Evolutionary conservation across 2,329 filamentous ascomycete species (phyloP), one percentile per base, ranked within the genome.

Genomic region (Xenosphaeropsis pyriputrescens): DNA sequence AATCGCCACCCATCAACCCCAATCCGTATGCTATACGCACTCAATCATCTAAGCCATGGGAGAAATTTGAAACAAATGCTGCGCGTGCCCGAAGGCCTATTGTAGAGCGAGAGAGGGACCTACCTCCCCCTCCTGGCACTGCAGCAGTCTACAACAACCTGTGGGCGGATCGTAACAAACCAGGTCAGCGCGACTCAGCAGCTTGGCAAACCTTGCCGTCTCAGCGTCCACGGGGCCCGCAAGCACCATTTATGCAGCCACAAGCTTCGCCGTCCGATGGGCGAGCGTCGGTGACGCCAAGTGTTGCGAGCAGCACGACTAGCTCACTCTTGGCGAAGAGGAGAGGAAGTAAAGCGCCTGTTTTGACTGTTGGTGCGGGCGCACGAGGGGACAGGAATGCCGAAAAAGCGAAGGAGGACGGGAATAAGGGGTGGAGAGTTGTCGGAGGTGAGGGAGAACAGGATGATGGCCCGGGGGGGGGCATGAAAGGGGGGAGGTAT

Each of bases 241-340:
- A 26, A 26, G 22, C 22, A 26, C 22, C 22, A 11, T 26, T 26
- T 9, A 26, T 26, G 22, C 22, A 26, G 12, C 8, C 22, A 11
- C 22, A 26, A 9, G 8, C 8, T 3, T 26, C 22, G 22, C 8
- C 8, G 4, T 26, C 22, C 12, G 22, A 26, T 26, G 22, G 22
- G 8, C 22, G 22, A 11, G 12, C 22, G 12, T 26, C 22, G 12
- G 12, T 11, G 22, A 26, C 22, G 8, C 22, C 22, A 11, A 26
- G 22, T 26, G 22, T 26, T 6, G 35, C 22, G 29, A 38, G 18
- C 19, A 39, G 33, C 30, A 42, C 30, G 39, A 26, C 35, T 19
- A 29, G 36, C 55, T 61, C 65, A 4, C 61, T 73, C 19, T 61
- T 72, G 7, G 62, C 67, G 16, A 73, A 73, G 49, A 61, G 70